Conservation (phyloP, 106 monocot species). For the Phalaenopsis aphrodite region DNA sequence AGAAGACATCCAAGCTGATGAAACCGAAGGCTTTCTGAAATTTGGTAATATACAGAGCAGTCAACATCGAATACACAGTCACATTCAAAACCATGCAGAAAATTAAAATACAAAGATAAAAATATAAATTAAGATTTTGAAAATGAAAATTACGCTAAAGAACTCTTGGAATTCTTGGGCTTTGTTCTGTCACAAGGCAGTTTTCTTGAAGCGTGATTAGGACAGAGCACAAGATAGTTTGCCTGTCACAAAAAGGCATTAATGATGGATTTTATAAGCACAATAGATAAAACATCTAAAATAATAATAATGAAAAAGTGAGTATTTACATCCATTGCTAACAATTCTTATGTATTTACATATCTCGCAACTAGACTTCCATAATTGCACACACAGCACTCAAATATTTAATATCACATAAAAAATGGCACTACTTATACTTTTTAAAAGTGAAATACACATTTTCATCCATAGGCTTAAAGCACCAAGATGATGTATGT, state of each 20-base stretch:
- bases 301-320: background rate
- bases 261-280: background rate
- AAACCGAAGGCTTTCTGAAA: slow-evolving; percentile 20
- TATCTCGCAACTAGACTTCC: too few species aligned
- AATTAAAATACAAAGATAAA: background rate
- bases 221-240: slow-evolving; percentile 79
- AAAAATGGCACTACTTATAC: too few species aligned
- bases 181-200: slow-evolving; percentile 72
- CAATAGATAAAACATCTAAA: background rate
- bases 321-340: too few species aligned
- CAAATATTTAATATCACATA: too few species aligned
- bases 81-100: background rate
- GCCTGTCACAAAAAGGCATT: slow-evolving; percentile 29
- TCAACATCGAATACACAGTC: background rate
- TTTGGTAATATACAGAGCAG: background rate
- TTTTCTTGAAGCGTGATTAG: slow-evolving; percentile 46
- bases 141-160: slow-evolving; percentile 14
- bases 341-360: too few species aligned
- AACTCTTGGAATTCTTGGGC: slow-evolving; percentile 9
- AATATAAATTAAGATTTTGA: background rate
- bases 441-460: too few species aligned
- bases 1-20: slow-evolving; percentile 29
- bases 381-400: too few species aligned
- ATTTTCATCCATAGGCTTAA: too few species aligned
- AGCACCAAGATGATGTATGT: too few species aligned